Base-by-base conservation (phyloP, 1,284 basidiomycete species). In the Trichosporon coremiiforme region DNA sequence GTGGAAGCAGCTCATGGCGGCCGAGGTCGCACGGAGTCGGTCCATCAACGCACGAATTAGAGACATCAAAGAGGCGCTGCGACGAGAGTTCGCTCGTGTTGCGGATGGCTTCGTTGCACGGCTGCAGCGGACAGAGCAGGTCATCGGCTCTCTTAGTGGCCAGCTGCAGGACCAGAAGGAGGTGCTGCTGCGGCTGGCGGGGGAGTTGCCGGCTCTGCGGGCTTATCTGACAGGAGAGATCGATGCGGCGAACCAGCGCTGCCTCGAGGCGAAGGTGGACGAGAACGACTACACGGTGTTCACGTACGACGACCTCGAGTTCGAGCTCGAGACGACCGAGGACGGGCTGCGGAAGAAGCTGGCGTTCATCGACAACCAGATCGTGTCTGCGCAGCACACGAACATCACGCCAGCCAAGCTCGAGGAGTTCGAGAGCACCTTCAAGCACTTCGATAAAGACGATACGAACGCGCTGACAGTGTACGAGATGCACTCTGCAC, bases 251-350 rank as follows among this genome's bases (percentile, higher is more conserved):
- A 93, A 96, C 76, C 86, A 87, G 9, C 91, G 91, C 68, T 98
- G 95, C 79, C 84, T 85, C 4, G 89, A 90, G n/a, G 95, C 95
- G 20, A 98, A 95, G 75, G 91, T 98, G 2, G 96, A 98, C 79
- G 96, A 98, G 83, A 98, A 98, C 81, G 95, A 98, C 80, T 93
- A 97, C 78, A 98, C 95, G 0, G 89, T 96, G 15, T 92, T 95
- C 78, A 95, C 92, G 0, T 88, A 88, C 74, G 92, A 95, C 79
- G 96, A 98, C 82, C 87, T 98, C 25, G 89, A 90, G 70, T 97
- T 95, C 75, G 96, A 98, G 84, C 87, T 95, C 1, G 91, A 92
- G 79, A 86, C 95, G 13, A 87, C 97, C 10, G 87, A 89, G 65
- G 91, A 91, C 73, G 91, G 90, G 57, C 88, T 97, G 29, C 87